phyloP scores from a whole-genome alignment of 2,329 filamentous ascomycete genomes.

The Cadophora sp. region DNA sequence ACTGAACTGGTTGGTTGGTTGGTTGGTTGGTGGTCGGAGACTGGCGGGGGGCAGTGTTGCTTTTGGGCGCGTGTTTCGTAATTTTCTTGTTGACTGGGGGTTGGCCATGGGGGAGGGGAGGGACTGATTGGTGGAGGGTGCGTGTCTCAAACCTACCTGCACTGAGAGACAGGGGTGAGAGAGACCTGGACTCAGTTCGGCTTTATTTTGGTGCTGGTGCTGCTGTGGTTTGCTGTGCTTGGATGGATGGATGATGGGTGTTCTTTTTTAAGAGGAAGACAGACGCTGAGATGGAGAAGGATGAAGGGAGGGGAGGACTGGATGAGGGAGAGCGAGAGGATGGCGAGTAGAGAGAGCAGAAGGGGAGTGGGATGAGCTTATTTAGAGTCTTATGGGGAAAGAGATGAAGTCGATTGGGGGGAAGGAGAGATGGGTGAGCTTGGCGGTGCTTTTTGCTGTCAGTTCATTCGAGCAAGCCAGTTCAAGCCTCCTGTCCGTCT shows the following conservation, averaged over 20 bases:
- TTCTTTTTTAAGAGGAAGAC: constrained; percentile 9
- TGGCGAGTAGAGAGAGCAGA: constrained; percentile 6
- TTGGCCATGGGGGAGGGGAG: neutral
- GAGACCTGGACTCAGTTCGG: neutral
- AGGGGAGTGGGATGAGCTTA: neutral
- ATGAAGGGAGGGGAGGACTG: neutral
- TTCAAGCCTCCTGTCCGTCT: neutral
- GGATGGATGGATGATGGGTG: neutral
- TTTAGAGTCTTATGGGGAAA: neutral
- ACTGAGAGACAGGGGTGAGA: constrained; percentile 1
- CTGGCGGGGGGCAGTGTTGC: neutral
- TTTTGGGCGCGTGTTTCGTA: constrained; percentile 12
- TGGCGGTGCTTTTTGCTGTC: constrained; percentile 5
- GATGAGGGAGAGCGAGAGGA: neutral
- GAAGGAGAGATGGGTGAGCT: neutral
- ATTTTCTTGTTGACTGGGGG: neutral
- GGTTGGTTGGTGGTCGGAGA: too few species aligned
- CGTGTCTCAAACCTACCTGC: neutral
- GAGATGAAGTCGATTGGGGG: neutral
- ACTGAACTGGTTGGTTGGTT: too few species aligned
- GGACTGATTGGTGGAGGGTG: neutral
- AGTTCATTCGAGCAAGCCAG: neutral
- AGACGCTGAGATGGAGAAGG: constrained; percentile 5
- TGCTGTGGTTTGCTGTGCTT: neutral
- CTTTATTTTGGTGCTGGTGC: neutral